phyloP scores from a whole-genome alignment of 2,329 filamentous ascomycete genomes.

The Cladophialophora chaetospira region DNA sequence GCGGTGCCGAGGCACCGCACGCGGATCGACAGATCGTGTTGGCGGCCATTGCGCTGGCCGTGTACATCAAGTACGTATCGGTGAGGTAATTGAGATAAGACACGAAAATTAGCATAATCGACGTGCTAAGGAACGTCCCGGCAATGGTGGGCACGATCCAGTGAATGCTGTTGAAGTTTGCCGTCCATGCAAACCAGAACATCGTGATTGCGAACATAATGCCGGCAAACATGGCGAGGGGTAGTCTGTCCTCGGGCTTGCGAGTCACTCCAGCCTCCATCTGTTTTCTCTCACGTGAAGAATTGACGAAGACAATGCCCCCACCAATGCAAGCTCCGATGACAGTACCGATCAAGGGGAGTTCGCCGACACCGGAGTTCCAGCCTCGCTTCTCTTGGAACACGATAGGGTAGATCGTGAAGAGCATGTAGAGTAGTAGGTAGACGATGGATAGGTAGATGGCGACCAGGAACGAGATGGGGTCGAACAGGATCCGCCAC shows the following conservation, averaged over 20 bases:
- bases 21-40: constrained; percentile 51
- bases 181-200: constrained; percentile 65
- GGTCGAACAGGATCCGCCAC: constrained; percentile 52
- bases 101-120: constrained; percentile 47
- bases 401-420: constrained; percentile 59
- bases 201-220: constrained; percentile 58
- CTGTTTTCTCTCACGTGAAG: constrained; percentile 21
- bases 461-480: constrained; percentile 52
- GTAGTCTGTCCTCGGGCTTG: constrained; percentile 47
- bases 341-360: constrained; percentile 55
- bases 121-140: constrained; percentile 45
- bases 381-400: constrained; percentile 51
- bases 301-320: constrained; percentile 32
- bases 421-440: constrained; percentile 59
- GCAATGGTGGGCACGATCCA: constrained; percentile 53
- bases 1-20: constrained; percentile 51
- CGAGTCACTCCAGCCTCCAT: constrained; percentile 22
- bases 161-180: constrained; percentile 46
- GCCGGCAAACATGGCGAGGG: constrained; percentile 52
- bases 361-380: constrained; percentile 49
- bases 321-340: constrained; percentile 52
- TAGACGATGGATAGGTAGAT: constrained; percentile 55
- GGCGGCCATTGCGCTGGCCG: constrained; percentile 47
- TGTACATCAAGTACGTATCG: constrained; percentile 48
- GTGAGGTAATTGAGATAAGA: constrained; percentile 47